phyloP scores from a whole-genome alignment of 2,329 filamentous ascomycete species.

The Talaromyces funiculosus region DNA sequence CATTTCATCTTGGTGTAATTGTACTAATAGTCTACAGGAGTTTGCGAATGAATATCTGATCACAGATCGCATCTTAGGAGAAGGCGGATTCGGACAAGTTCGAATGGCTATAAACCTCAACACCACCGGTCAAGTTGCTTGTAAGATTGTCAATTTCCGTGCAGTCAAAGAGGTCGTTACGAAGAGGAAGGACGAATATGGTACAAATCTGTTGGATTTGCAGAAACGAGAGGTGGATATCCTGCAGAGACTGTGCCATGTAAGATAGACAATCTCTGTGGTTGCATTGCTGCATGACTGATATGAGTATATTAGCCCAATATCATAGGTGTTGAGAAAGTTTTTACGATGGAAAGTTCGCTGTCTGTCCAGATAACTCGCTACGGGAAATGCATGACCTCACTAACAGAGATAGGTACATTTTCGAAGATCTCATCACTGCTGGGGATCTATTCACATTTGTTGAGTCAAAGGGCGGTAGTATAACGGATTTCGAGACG shows the following conservation, averaged over 20 bases:
- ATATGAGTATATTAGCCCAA: slow-evolving; percentile 44
- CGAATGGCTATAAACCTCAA: slow-evolving; percentile 36
- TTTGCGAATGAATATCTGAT: slow-evolving; percentile 25
- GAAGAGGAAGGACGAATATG: not conserved
- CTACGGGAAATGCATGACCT: not conserved
- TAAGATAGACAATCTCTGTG: slow-evolving; percentile 23
- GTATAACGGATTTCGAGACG: slow-evolving; percentile 46
- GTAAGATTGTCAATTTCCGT: slow-evolving; percentile 40
- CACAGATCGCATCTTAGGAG: slow-evolving; percentile 37
- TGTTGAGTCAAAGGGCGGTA: slow-evolving; percentile 46
- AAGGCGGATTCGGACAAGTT: slow-evolving; percentile 40
- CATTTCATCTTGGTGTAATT: not conserved
- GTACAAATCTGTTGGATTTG: slow-evolving; percentile 10
- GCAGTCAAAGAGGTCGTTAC: slow-evolving; percentile 6
- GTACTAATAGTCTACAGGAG: not conserved
- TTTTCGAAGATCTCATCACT: slow-evolving; percentile 56
- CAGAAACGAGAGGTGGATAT: slow-evolving; percentile 41
- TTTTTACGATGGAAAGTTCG: slow-evolving; percentile 48
- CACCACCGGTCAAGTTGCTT: slow-evolving; percentile 37
- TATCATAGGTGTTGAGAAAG: slow-evolving; percentile 53
- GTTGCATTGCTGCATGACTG: not conserved
- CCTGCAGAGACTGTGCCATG: slow-evolving; percentile 50
- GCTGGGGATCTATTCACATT: slow-evolving; percentile 59
- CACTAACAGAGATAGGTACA: slow-evolving; percentile 42
- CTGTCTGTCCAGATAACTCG: slow-evolving; percentile 42